Evolutionary conservation across 306 rosid genomes (phyloP), one percentile per base, ranked within the genome.

Genomic region (Cucumis hystrix): DNA sequence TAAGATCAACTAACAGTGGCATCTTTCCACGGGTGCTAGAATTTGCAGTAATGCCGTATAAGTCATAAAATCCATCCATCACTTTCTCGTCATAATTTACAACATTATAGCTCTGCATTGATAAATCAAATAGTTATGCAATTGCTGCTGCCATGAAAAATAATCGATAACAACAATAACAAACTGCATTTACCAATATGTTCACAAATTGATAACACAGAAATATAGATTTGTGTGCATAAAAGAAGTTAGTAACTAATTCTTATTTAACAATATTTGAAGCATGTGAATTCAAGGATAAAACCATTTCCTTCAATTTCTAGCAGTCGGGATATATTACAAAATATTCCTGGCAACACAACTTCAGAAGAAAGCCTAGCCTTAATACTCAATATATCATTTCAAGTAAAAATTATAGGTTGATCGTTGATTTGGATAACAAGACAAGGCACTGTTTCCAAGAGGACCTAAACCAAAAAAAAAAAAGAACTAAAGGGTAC

Each of bases 11-110:
- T 88, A 92, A 79, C 87, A 91, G 80, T 8, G 99, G 99, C 93
- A 96, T 89, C 87, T 86, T 96, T 77, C 99, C 99, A 77, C 90
- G 91, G 52, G 85, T 91, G 79, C 83, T 79, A 75, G 83, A 84
- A 75, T 80, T 86, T 21, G 96, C 79, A 69, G 93, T 81, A 49
- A 89, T 85, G 78, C 93, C 90, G 80, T 88, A 91, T 64, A 86
- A 91, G 76, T 92, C 99, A 80, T 96, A 96, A 88, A 96, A 96
- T 74, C 98, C 99, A 81, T 96, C 98, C 89, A 88, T 83, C 87
- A 96, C 90, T 79, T 89, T 90, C 81, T 96, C 99, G 41, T 88
- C 87, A 82, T 92, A 92, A 81, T 86, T 86, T 81, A 96, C 88
- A 73, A 89, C 87, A 85, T 89, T 96, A 80, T 96, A 91, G 85